These are phyloP conservation scores for Puccinia coronata DNA, from an alignment of 1,284 basidiomycete species.

Conservation along the genomic window DNA sequence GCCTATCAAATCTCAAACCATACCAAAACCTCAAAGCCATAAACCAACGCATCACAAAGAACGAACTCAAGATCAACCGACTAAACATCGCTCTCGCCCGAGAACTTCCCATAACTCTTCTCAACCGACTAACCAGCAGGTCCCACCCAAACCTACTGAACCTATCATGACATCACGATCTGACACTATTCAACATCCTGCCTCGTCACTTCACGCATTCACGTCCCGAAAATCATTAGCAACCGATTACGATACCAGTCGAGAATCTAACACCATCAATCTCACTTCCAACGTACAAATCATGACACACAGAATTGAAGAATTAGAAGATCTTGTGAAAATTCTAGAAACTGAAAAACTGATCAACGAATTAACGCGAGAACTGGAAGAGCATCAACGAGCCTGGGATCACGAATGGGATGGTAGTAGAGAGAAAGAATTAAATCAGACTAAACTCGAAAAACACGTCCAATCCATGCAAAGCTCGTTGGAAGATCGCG, in stretches of 20 bases:
- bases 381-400: not conserved
- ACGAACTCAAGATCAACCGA: not conserved
- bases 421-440: slow-evolving; percentile 2
- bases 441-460: not conserved
- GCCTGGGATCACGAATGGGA: not conserved
- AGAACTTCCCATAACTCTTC: not conserved
- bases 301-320: slow-evolving; percentile 22
- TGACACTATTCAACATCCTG: not conserved
- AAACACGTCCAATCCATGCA: not conserved
- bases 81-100: not conserved
- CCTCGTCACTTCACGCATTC: not conserved
- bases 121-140: not conserved
- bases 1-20: not conserved
- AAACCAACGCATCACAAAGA: not conserved
- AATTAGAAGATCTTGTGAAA: slow-evolving; percentile 6
- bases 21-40: not conserved
- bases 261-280: slow-evolving; percentile 16
- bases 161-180: not conserved
- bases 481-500: not conserved
- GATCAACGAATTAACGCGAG: not conserved
- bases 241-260: slow-evolving; percentile 22
- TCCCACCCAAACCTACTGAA: not conserved
- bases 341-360: not conserved
- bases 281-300: not conserved
- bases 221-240: slow-evolving; percentile 12